These are phyloP conservation scores for Botrytis byssoidea DNA, from an alignment of 2,329 filamentous ascomycete genomes.

Conservation along the genomic window DNA sequence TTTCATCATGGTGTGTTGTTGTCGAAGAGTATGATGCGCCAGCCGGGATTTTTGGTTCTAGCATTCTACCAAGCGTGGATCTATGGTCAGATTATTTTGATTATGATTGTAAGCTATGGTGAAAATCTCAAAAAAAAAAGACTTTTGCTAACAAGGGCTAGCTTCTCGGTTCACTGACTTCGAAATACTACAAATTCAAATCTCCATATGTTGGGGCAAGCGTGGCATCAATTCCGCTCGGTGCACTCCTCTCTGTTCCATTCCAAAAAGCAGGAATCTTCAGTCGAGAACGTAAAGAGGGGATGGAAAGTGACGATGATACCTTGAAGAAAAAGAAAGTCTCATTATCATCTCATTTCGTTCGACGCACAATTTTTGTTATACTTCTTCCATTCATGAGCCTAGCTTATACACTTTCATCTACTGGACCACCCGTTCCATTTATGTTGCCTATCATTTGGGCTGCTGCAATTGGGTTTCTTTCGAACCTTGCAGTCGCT, in stretches of 20 bases:
- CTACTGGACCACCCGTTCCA: constrained; percentile 59
- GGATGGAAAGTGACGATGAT: constrained; percentile 62
- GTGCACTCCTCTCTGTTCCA: constrained; percentile 67
- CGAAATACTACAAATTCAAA: constrained; percentile 62
- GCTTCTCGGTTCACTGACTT: constrained; percentile 68
- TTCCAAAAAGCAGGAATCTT: constrained; percentile 71
- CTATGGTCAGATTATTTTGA: constrained; percentile 71
- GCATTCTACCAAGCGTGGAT: constrained; percentile 76
- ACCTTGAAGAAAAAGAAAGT: constrained; percentile 60
- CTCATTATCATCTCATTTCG: constrained; percentile 69
- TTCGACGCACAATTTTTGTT: constrained; percentile 67
- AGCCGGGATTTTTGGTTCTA: constrained; percentile 71
- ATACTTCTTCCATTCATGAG: constrained; percentile 65
- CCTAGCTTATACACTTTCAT: constrained; percentile 65
- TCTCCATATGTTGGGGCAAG: constrained; percentile 66
- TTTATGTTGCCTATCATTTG: constrained; percentile 65
- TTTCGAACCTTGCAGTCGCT: constrained; percentile 70
- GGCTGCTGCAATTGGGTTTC: constrained; percentile 64
- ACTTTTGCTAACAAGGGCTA: constrained; percentile 35
- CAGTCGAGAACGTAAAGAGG: constrained; percentile 60
- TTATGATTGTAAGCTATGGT: constrained; percentile 59
- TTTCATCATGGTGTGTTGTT: constrained; percentile 68
- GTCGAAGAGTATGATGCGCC: constrained; percentile 67
- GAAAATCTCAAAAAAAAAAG: constrained; percentile 13
- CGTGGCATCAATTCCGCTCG: constrained; percentile 64